Conservation (phyloP, 2,329 filamentous ascomycete species). For the Biscogniauxia sp. region DNA sequence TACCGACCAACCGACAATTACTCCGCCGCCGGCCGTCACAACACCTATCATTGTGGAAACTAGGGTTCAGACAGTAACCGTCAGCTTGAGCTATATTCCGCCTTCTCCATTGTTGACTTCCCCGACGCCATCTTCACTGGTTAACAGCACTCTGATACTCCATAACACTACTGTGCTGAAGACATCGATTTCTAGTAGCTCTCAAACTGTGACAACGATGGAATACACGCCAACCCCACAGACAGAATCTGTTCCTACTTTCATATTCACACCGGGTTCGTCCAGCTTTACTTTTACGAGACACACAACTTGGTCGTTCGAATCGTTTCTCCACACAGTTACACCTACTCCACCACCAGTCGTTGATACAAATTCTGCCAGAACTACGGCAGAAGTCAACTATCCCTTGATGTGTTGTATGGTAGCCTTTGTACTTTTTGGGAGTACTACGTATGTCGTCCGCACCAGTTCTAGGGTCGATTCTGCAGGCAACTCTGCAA, state of each 20-base stretch:
- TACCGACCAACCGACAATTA: not conserved
- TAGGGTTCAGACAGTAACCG: slow-evolving; percentile 13
- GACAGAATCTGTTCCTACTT: not conserved
- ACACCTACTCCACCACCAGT: slow-evolving; percentile 7
- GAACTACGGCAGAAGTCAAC: slow-evolving; percentile 2
- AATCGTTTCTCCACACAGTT: slow-evolving; percentile 3
- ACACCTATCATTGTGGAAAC: slow-evolving; percentile 12
- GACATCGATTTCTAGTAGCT: not conserved
- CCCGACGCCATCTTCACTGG: not conserved
- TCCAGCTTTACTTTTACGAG: not conserved
- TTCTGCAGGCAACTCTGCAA: not conserved
- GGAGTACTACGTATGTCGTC: not conserved
- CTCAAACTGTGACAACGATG: not conserved
- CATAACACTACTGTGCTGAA: not conserved
- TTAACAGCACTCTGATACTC: not conserved
- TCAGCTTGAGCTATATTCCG: slow-evolving; percentile 3
- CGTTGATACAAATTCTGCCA: slow-evolving; percentile 9
- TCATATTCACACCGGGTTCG: not conserved
- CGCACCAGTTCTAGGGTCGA: not conserved
- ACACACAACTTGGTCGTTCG: slow-evolving; percentile 7
- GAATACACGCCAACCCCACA: not conserved
- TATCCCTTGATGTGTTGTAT: slow-evolving; percentile 6
- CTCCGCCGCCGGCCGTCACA: slow-evolving; percentile 3
- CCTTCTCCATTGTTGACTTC: slow-evolving; percentile 2
- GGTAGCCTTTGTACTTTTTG: slow-evolving; percentile 5